Evolutionary conservation across 2,329 filamentous ascomycete genomes (phyloP).

Genomic region (Colletotrichum godetiae): DNA sequence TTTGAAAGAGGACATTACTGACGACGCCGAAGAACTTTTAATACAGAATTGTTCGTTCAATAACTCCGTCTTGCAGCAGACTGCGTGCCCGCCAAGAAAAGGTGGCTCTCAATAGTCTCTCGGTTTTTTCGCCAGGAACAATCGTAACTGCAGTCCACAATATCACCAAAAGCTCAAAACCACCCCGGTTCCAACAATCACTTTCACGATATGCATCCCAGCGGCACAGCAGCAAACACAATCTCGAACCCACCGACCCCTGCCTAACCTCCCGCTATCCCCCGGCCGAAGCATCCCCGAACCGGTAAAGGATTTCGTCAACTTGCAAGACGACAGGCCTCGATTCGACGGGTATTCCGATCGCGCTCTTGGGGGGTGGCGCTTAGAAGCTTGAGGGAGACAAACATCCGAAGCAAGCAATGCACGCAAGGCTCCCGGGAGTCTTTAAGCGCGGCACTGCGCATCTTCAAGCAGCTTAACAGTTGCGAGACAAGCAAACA

Average conservation of each 20-base stretch:
- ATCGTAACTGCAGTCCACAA: not conserved
- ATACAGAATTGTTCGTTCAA: not conserved
- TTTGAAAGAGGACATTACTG: not conserved
- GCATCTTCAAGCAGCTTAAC: not conserved
- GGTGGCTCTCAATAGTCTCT: not conserved
- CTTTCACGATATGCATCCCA: not conserved
- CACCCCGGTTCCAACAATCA: not conserved
- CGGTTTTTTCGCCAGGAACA: not conserved
- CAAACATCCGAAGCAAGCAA: not conserved
- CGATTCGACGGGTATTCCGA: slow-evolving; percentile 4
- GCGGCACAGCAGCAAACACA: not conserved
- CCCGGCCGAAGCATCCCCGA: not conserved
- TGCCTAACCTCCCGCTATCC: not conserved
- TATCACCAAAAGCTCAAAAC: too few relatives aligned
- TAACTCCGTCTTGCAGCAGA: not conserved
- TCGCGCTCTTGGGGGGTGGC: not conserved
- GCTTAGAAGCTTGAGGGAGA: not conserved
- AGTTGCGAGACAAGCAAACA: not conserved
- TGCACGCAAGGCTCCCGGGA: not conserved
- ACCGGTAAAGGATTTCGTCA: not conserved
- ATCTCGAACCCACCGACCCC: too few relatives aligned
- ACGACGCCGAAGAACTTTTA: not conserved
- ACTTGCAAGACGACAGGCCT: not conserved
- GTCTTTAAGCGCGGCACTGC: not conserved
- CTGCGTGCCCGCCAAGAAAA: not conserved